Base-by-base conservation (phyloP, 1,139 yeast genomes). In the Tardiomyces digboiensis region DNA sequence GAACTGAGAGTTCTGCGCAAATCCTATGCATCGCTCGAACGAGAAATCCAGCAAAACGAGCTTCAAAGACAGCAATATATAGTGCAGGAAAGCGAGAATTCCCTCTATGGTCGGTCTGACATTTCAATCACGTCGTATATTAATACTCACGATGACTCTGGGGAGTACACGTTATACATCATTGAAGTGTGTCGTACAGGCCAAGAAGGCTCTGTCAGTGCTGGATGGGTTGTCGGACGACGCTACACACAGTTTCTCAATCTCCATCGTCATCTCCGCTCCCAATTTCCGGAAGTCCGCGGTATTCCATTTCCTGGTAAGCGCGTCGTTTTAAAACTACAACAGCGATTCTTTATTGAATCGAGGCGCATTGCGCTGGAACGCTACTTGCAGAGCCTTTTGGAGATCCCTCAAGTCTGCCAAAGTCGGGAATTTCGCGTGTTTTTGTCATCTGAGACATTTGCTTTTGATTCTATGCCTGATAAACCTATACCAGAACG, bases 221-320 rank as follows among this genome's bases (percentile, higher is more conserved):
- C 91, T 0, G 87, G 89, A 0, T 89, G 97, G 97, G 79, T 86
- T 42, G 86, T 88, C 26, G 93, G 95, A 0, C 68, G 97, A 53
- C 68, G 97, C 46, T 89, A 80, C 57, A 84, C 86, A 54, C 97
- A 89, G 56, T 89, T 89, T 60, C 79, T 73, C 61, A 76, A 74
- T 49, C 67, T 89, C 26, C 80, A 88, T 55, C 79, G 76, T 51
- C 80, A 83, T 52, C 65, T 89, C 49, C 76, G 73, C 46, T 61
- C 62, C 2, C 68, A 66, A 41, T 82, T 81, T 53, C 72, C 79
- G 0, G 66, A 65, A 41, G 79, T 83, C 7, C 61, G 66, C 2
- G 64, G 59, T 2, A 58, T 82, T 20, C 73, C 71, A 26, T 77
- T 87, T 49, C 91, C 91, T 2, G 78, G 77, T 49, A 74, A 80